Evolutionary conservation across 441 rosid genomes (phyloP), one percentile per base, ranked within the genome.

Genomic region (Erodium chrysanthum): DNA sequence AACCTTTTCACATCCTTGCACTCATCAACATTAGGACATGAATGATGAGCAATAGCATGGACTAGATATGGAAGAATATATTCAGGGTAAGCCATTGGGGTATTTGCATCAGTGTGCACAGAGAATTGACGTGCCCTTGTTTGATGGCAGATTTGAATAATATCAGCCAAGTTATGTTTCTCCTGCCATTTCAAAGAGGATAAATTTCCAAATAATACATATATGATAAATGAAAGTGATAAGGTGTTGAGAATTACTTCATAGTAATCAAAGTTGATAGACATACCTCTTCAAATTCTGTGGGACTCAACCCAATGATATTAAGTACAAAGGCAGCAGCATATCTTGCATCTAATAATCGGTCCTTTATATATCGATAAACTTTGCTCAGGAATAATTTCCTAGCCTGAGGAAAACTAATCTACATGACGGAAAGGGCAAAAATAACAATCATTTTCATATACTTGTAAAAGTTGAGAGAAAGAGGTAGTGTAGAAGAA

Each of bases 301-400:
- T 75, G 12, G 76, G 80, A 70, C 77, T 84, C 23, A 81, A 73
- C 75, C 80, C 90, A 71, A 74, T 69, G 46, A 76, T 74, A 66
- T 80, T 78, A 76, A 88, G 85, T 72, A 91, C 66, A 80, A 90
- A 91, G 40, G 98, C 87, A 81, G 92, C 85, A 22, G 89, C 96
- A 84, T 90, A 96, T 80, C 87, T 96, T 60, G 85, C 84, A 77
- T 96, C 99, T 81, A 92, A 75, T 73, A 84, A 82, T 23, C 92
- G 82, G 72, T 96, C 99, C 87, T 89, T 96, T 70, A 89, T 74
- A 77, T 90, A 92, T 71, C 91, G 98, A 78, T 92, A 85, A 73
- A 96, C 91, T 88, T 96, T 96, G 79, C 74, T 74, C 61, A 96
- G 84, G 77, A 92, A 89, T 58, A 76, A 71, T 76, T 86, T 89